Percentiles rank a stretch among this genome's conserved stretches.
phyloP scores from a whole-genome alignment of 805 yeast species.

The Saccharomycopsis capsularis region DNA sequence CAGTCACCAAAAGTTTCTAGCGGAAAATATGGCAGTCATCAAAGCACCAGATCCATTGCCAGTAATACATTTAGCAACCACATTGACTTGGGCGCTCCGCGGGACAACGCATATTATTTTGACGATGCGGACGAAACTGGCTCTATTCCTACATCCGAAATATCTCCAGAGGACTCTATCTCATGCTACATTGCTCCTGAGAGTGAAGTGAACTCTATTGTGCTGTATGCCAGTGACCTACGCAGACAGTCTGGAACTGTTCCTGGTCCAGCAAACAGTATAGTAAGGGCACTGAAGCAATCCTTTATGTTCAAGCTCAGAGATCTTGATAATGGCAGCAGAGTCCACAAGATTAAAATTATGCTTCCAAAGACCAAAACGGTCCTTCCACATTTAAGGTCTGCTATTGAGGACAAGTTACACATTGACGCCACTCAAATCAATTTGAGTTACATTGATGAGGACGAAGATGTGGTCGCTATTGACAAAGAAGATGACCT shows the following conservation, averaged over 20 bases:
- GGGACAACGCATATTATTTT: not conserved
- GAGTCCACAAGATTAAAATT: constrained; percentile 23
- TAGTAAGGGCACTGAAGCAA: constrained; percentile 18
- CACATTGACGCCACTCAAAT: constrained; percentile 21
- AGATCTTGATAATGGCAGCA: constrained; percentile 25
- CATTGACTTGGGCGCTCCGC: not conserved
- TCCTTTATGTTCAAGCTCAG: constrained; percentile 16
- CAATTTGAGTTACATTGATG: constrained; percentile 34
- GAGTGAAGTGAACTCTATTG: constrained; percentile 17
- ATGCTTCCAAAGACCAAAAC: constrained; percentile 24
- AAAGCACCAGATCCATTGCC: not conserved
- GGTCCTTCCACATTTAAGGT: constrained; percentile 23
- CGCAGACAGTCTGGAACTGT: constrained; percentile 14
- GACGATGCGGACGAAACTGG: constrained; percentile 6
- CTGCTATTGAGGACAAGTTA: constrained; percentile 25
- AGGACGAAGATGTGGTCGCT: constrained; percentile 32
- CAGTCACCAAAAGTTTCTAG: constrained; percentile 5
- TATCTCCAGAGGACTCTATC: constrained; percentile 21
- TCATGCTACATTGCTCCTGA: constrained; percentile 19
- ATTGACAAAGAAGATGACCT: constrained; percentile 33
- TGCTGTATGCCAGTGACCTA: constrained; percentile 15
- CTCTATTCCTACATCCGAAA: constrained; percentile 8
- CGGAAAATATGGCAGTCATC: not conserved
- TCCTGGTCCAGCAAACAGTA: constrained; percentile 17
- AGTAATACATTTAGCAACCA: not conserved